A percentile compares a stretch with the other conserved stretches of the same genome.
phyloP scores from a whole-genome alignment of 768 basidiomycete species.

The Naematelia aurantialba region DNA sequence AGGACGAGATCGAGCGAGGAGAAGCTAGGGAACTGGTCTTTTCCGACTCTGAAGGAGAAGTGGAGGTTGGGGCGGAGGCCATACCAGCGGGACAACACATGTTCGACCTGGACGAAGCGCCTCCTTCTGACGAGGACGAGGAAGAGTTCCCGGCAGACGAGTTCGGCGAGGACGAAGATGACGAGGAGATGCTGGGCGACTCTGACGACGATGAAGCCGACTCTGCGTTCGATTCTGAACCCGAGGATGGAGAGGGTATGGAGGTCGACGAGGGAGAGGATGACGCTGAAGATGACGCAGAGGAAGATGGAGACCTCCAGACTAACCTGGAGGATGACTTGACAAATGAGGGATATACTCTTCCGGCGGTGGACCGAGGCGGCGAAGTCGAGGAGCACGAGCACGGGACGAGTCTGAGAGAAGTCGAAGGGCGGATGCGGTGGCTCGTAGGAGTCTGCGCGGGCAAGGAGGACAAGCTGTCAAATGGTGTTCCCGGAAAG shows the following conservation, averaged over 20 bases:
- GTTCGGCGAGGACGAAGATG: conserved; percentile 28
- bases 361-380: conserved; percentile 46
- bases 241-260: conserved; percentile 36
- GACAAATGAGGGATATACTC: conserved; percentile 42
- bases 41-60: conserved; percentile 38
- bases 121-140: conserved; percentile 24
- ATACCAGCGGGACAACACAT: conserved; percentile 32
- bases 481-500: conserved; percentile 49
- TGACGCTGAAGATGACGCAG: conserved; percentile 31
- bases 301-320: conserved; percentile 37
- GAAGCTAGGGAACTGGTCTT: conserved; percentile 41
- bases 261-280: conserved; percentile 37
- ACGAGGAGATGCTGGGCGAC: conserved; percentile 22
- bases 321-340: conserved; percentile 49
- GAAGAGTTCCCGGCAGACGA: conserved; percentile 35
- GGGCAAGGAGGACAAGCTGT: conserved; percentile 43
- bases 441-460: conserved; percentile 49
- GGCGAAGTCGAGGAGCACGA: conserved; percentile 46
- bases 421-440: conserved; percentile 49
- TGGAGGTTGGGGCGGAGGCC: conserved; percentile 31
- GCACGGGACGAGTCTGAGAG: conserved; percentile 46
- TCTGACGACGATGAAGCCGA: conserved; percentile 31
- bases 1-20: conserved; percentile 23
- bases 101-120: conserved; percentile 46
- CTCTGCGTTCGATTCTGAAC: conserved; percentile 42